Base-by-base conservation (phyloP, 768 basidiomycete species). In the Phylloporus scabripes region DNA sequence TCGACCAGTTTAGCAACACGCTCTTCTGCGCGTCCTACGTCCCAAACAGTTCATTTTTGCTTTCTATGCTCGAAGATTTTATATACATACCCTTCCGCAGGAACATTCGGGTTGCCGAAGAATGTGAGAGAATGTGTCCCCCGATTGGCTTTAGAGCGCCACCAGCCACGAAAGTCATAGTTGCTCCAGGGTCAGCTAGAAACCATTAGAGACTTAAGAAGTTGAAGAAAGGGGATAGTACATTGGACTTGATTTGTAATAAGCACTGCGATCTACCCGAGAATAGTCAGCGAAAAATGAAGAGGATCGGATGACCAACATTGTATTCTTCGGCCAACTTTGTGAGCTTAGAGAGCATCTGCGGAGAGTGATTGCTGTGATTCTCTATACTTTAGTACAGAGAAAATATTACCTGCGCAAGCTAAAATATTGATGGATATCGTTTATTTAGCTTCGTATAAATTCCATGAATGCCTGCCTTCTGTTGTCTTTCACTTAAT, bases 191-290 rank as follows among this genome's bases (percentile, higher is more conserved):
- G 64, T 97, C 94, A 51, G 93, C 89, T 89, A 60, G 55, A 47
- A 58, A 41, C 23, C 10, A 29, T 63, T 32, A 57, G 44, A 48
- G 45, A 44, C 32, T 49, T 33, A 17, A 18, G 18, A 36, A 17
- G 15, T 20, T 6, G 38, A 33, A 47, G 24, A 42, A 21, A 39
- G 44, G 39, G 15, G 60, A 42, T 7, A 28, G 45, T 62, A 85
- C 87, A 87, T 76, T 92, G 88, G 3, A 92, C 92, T 77, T 95
- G 92, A 60, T 95, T 95, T 14, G 92, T 96, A 49, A 96, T 76
- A 26, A 96, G 75, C 38, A 97, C 79, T 11, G 81, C 87, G 54
- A 96, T 78, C 86, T 93, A 55, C 23, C 17, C 17, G 55, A 54
- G 49, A 49, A 38, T 23, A 23, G 33, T 46, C 50, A 38, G 46